Base-by-base conservation (phyloP, 331 rosid genomes). In the Rhamnella rubrinervis region DNA sequence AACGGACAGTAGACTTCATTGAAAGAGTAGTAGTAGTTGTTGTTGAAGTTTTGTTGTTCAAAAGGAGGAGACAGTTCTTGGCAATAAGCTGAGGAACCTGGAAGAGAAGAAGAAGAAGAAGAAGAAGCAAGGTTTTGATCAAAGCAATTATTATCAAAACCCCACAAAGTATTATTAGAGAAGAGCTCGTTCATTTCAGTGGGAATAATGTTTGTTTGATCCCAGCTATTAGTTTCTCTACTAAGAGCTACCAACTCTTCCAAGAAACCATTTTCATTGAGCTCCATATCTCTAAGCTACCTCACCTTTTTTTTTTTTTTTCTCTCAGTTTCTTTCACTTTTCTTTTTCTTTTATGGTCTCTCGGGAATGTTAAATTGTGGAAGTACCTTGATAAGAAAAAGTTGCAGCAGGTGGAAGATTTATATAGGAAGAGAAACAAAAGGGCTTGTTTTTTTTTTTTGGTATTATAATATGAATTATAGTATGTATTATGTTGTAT, bases 221-320 rank as follows among this genome's bases (percentile, higher is more conserved):
- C 89, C 82, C 81, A 85, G 66, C 84, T 71, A 3, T 31, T 4
- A 65, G 20, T 40, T 81, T 84, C 92, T 88, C 90, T 85, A 82
- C 89, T 82, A 56, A 85, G 70, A 75, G 86, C 82, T 53, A 84
- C 55, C 5, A 85, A 40, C 81, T 93, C 98, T 50, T 91, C 96
- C 55, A 87, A 79, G 90, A 90, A 85, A 78, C 77, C 81, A 12
- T 85, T 77, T 31, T 83, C 86, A 78, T 78, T 82, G 39, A 89
- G 47, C 83, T 85, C 92, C 98, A 93, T 82, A 41, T 71, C 59
- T 51, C 55, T 66, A 31, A 3, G 5, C 35, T 31, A 46, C 71
- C 28, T 68, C 46, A 70, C 23, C 62, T 25, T 31, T 62, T 53
- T 64, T 66, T 38, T 75, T 67, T 67, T 63, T 31, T 55, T 12